Conservation (phyloP, 1,139 yeast genomes). For the Blastobotrys buckinghamii region DNA sequence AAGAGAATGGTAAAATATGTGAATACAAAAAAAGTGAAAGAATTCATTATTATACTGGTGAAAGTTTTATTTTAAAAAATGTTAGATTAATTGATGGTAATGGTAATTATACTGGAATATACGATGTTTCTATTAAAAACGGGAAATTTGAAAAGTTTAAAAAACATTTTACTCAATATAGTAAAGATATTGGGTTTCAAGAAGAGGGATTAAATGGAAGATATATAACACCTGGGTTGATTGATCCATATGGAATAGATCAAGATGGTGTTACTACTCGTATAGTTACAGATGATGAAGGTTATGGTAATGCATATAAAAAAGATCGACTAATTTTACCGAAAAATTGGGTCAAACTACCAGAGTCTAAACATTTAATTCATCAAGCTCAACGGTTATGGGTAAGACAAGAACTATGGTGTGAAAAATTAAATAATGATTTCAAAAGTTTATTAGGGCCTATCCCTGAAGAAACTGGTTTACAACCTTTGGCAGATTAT, state of each 20-base stretch:
- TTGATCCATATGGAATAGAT: slow-evolving; percentile 8
- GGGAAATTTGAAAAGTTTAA: slow-evolving; percentile 7
- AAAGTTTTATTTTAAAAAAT: background rate
- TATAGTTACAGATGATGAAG: slow-evolving; percentile 1
- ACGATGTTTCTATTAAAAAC: background rate
- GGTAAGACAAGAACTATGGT: slow-evolving; percentile 7
- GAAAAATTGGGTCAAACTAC: slow-evolving; percentile 4
- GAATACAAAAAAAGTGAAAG: background rate
- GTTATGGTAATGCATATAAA: slow-evolving; percentile 6
- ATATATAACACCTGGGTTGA: slow-evolving; percentile 8
- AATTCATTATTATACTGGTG: background rate
- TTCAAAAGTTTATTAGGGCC: background rate
- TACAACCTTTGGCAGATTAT: background rate
- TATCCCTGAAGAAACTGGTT: slow-evolving; percentile 2
- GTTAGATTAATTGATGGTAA: slow-evolving; percentile 8
- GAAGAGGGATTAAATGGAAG: slow-evolving; percentile 4
- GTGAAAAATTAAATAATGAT: slow-evolving; percentile 3
- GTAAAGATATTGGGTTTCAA: background rate
- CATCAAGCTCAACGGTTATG: slow-evolving; percentile 2
- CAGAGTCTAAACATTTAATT: background rate
- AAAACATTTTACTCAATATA: background rate
- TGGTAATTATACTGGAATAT: slow-evolving; percentile 2
- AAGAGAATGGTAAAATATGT: slow-evolving; percentile 1
- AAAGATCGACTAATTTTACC: background rate
- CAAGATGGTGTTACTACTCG: slow-evolving; percentile 9